Base-by-base conservation (phyloP, 176 grass and related monocot species). In the Rhynchospora pubera region DNA sequence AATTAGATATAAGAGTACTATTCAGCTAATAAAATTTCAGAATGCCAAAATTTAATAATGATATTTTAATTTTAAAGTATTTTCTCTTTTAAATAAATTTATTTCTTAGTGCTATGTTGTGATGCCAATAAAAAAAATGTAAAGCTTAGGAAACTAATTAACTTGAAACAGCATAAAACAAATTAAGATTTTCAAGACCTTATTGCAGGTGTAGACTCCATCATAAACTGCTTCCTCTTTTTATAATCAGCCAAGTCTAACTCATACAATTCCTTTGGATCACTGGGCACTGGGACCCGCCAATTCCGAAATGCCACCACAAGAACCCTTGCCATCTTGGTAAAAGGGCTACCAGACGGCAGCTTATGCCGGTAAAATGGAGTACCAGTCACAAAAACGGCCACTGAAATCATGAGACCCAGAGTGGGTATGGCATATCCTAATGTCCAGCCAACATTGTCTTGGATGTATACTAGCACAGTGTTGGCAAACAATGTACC, bases 401-500 rank as follows among this genome's bases (percentile, higher is more conserved):
- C 85, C 56, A 97, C 77, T 21, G 93, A 97, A 67, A 93, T 56
- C 56, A 85, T 84, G 34, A 97, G 89, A 2, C 93, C 93, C 0
- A 75, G 26, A 1, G 93, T 97, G 12, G 93, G 93, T 7, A 97
- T 79, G 7, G 80, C 93, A 30, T 97, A 97, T 9, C 93, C 93
- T 39, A 97, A 18, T 13, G 84, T 81, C 93, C 93, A 97, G 5
- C 93, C 91, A n/a, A 91, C 87, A 74, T 85, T 93, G 71, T 93
- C 93, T 79, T 97, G 93, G 74, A 97, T 81, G 65, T 89, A 97
- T 10, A 97, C 87, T 62, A 97, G 91, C 8, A 93, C 75, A 7
- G 89, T 93, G 87, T 91, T 89, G 76, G 91, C 91, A 79, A 97
- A 91, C 47, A 97, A 87, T 30, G 91, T 91, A 70, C 93, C 93